These are phyloP conservation scores for Gillenia trifoliata DNA, from an alignment of 306 rosid genomes.

Conservation along the genomic window DNA sequence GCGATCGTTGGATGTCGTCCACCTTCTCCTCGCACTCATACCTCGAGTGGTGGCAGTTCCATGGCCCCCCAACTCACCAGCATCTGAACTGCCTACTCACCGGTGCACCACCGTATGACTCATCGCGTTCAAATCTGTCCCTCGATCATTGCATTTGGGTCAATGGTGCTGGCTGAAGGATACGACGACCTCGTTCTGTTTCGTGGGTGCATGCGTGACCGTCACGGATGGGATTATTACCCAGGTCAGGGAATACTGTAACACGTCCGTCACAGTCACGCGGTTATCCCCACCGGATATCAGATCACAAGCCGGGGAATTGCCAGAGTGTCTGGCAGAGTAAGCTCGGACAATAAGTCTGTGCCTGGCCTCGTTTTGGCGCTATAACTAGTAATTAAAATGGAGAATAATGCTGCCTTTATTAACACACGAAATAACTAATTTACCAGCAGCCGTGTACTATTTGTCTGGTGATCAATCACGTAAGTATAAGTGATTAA, in stretches of 20 bases:
- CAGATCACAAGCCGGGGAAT: constrained; percentile 9
- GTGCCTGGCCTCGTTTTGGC: constrained; percentile 75
- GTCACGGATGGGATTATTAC: constrained; percentile 44
- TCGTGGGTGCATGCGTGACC: constrained; percentile 88
- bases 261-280: constrained; percentile 63
- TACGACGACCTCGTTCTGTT: constrained; percentile 31
- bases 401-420: too few species aligned
- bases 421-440: too few species aligned
- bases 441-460: too few species aligned
- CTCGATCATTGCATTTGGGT: constrained; percentile 45
- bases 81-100: constrained; percentile 59
- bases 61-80: constrained; percentile 66
- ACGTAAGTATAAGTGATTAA: too few species aligned
- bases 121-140: constrained; percentile 38
- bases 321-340: constrained; percentile 69
- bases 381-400: not conserved
- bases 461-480: too few species aligned
- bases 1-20: constrained; percentile 34
- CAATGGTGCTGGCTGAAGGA: constrained; percentile 62
- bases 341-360: constrained; percentile 41
- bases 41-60: constrained; percentile 91
- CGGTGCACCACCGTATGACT: constrained; percentile 23
- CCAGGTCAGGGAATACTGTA: constrained; percentile 65
- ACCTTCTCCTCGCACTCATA: constrained; percentile 43
- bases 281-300: constrained; percentile 26